Evolutionary conservation across 1,284 basidiomycete genomes (phyloP), one percentile per base, ranked within the genome.

Genomic region (Cryptococcus amylolentus): DNA sequence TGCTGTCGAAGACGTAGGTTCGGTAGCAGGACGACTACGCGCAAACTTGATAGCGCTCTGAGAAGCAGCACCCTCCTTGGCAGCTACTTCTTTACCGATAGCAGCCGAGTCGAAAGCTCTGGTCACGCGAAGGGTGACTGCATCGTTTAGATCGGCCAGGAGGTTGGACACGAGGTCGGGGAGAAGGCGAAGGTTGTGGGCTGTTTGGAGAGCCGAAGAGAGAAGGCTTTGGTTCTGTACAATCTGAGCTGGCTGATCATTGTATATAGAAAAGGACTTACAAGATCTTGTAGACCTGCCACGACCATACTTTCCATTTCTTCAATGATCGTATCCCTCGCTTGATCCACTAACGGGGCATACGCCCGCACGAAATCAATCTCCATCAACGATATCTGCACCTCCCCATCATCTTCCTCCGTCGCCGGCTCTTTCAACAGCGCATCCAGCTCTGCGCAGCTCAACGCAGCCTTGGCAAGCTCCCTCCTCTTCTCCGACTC

Each of bases 281-380:
- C 91, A 55, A 91, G 78, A 14, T 84, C 84, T 0, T 82, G 80
- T 6, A 96, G 79, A 2, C 92, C 91, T 10, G 81, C 81, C 28
- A 89, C 77, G 4, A 95, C 86, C 88, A 92, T 92, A 10, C 80
- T 81, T 67, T 94, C 88, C 91, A 96, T 96, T 68, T 91, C 88
- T 4, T 80, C 80, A 3, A 85, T 88, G 28, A 96, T 84, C 43
- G 81, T 83, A 10, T 81, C 79, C 35, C 86, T 83, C 0, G 89
- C 82, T 13, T 84, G 81, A 54, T 88, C 85, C 31, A 97, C 84
- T 45, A 85, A 83, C 0, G 85, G 82, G 4, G 89, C 77, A 64
- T 91, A 85, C 1, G 81, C 81, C 1, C 83, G 81, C 5, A 94
- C 84, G 14, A 85, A 84, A 52, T 82, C 81, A 40, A 96, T 82